These are phyloP conservation scores for Candida namnaoensis DNA, from an alignment of 805 yeast genomes.

Conservation along the genomic window DNA sequence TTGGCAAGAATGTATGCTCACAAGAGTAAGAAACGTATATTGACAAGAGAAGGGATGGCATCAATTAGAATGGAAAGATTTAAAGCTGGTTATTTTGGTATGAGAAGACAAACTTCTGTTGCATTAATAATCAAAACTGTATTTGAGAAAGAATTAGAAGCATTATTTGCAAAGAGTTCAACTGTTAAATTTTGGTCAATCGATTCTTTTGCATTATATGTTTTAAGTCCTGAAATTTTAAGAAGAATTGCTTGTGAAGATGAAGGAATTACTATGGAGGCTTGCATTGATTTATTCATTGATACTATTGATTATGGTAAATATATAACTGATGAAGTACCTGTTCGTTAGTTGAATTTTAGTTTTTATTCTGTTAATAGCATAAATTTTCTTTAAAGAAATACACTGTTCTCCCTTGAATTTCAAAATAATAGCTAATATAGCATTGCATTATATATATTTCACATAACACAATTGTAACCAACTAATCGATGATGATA, in stretches of 20 bases:
- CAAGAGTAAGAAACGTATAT: constrained; percentile 35
- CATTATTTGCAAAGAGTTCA: constrained; percentile 22
- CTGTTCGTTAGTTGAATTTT: neutral
- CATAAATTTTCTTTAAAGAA: neutral
- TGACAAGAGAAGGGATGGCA: constrained; percentile 31
- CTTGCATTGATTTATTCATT: constrained; percentile 38
- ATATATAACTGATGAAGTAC: constrained; percentile 13
- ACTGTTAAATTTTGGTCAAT: constrained; percentile 56
- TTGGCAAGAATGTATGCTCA: constrained; percentile 34
- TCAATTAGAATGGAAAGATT: constrained; percentile 36
- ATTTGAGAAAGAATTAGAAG: constrained; percentile 22
- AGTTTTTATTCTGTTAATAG: neutral
- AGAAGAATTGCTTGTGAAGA: constrained; percentile 42
- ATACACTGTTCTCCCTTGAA: no score
- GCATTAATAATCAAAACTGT: constrained; percentile 31
- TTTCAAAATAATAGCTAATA: no score
- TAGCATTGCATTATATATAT: no score
- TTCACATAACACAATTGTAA: no score
- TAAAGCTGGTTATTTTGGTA: constrained; percentile 54
- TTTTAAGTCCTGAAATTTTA: constrained; percentile 56
- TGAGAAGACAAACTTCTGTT: constrained; percentile 43
- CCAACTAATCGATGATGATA: no score
- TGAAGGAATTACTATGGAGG: constrained; percentile 24
- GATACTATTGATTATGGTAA: constrained; percentile 41
- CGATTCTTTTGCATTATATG: constrained; percentile 45